These are phyloP conservation scores for Tetrapisispora fleetii DNA, from an alignment of 805 yeast genomes.

Conservation along the genomic window DNA sequence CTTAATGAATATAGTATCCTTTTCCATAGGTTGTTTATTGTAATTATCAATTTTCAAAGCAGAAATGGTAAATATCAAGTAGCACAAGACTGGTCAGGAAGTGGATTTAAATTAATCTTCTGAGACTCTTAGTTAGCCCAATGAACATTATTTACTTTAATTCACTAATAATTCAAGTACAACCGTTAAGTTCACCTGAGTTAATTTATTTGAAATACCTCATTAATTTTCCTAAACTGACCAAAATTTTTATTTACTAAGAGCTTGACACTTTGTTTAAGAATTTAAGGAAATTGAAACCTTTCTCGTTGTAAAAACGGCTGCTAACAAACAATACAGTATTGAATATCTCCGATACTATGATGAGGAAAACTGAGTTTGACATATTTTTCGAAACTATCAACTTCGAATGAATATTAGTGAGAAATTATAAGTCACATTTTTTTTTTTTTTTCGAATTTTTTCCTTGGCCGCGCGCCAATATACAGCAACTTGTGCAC, in stretches of 20 bases:
- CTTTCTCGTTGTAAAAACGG: background rate
- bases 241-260: background rate
- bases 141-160: too few relatives aligned
- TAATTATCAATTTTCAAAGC: too few relatives aligned
- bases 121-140: too few relatives aligned
- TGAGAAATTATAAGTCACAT: background rate
- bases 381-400: background rate
- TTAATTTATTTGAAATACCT: conserved; percentile 1
- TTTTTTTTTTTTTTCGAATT: too few relatives aligned
- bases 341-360: background rate
- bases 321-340: background rate
- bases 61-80: too few relatives aligned
- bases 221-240: conserved; percentile 2
- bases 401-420: background rate
- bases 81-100: too few relatives aligned
- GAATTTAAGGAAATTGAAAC: background rate
- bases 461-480: background rate
- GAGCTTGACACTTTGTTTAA: background rate
- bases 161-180: background rate
- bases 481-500: background rate
- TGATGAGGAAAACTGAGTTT: too few relatives aligned
- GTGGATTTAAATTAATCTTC: too few relatives aligned
- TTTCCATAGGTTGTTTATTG: too few relatives aligned
- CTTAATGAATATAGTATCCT: background rate
- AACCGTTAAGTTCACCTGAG: background rate